phyloP scores from a whole-genome alignment of 1,284 basidiomycete species.

The Albatrellus sp. region DNA sequence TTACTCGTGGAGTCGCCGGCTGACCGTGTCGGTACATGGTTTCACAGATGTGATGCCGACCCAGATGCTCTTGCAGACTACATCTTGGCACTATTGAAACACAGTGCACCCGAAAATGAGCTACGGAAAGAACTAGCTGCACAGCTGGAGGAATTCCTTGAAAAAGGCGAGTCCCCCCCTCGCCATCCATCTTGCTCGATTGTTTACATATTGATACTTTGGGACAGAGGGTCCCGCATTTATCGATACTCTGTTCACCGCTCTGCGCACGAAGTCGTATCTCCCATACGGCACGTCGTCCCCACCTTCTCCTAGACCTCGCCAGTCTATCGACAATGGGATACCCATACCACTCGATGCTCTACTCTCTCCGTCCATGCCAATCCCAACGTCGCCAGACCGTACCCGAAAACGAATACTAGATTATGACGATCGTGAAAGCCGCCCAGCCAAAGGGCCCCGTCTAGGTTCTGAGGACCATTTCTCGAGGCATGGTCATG shows the following conservation, averaged over 20 bases:
- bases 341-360: conserved; percentile 70
- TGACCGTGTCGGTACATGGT: conserved; percentile 5
- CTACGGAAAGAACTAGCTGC: conserved; percentile 67
- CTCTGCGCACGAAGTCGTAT: conserved; percentile 73
- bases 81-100: conserved; percentile 87
- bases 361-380: conserved; percentile 32
- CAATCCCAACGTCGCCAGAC: conserved; percentile 27
- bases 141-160: conserved; percentile 87
- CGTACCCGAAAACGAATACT: conserved; percentile 52
- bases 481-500: conserved; percentile 39
- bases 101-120: conserved; percentile 75
- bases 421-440: conserved; percentile 44
- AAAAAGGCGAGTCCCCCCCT: conserved; percentile 50
- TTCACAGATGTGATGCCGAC: conserved; percentile 84
- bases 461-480: conserved; percentile 48
- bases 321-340: conserved; percentile 34
- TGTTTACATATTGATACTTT: background rate
- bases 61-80: conserved; percentile 91
- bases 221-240: conserved; percentile 61
- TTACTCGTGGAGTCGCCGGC: conserved; percentile 7
- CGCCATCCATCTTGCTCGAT: conserved; percentile 2
- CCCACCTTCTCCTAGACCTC: conserved; percentile 18
- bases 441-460: conserved; percentile 56
- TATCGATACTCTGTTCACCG: conserved; percentile 75
- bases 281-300: conserved; percentile 49